phyloP scores from a whole-genome alignment of 371 early-diverging fungal genomes.

The Saksenaea vasiformis region DNA sequence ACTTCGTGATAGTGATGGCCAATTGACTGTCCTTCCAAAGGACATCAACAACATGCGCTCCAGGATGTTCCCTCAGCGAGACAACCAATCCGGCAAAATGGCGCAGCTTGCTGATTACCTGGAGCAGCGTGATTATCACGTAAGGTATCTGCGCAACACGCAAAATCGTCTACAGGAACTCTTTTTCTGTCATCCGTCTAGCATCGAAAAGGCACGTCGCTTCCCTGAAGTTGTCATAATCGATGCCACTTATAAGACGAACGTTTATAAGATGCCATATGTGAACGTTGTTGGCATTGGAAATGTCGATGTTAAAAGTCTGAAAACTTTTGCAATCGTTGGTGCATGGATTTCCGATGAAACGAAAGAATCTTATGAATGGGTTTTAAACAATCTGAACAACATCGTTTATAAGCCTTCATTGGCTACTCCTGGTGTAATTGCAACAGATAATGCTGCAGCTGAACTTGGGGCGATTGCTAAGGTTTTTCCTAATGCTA shows the following conservation, averaged over 20 bases:
- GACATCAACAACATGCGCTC: not conserved
- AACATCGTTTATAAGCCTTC: not conserved
- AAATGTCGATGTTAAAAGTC: not conserved
- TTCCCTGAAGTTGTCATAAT: slow-evolving; percentile 7
- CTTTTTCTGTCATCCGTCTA: not conserved
- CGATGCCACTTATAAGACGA: slow-evolving; percentile 4
- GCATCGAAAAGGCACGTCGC: not conserved
- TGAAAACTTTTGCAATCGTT: not conserved
- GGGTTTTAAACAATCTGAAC: not conserved
- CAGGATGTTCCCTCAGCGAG: not conserved
- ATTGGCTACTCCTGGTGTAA: not conserved
- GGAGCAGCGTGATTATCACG: not conserved
- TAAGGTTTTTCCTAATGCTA: not conserved
- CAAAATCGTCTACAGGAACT: not conserved
- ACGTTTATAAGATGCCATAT: not conserved
- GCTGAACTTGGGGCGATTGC: not conserved
- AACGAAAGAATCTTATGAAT: not conserved
- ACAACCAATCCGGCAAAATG: not conserved
- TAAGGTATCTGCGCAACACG: not conserved
- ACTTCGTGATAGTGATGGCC: not conserved
- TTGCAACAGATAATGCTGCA: not conserved
- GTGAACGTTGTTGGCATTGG: slow-evolving; percentile 2
- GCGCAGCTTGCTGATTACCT: not conserved
- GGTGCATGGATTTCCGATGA: slow-evolving; percentile 6
- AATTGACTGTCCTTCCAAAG: not conserved